These are phyloP conservation scores for Populus simonii DNA, from an alignment of 345 rosid species.

Conservation along the genomic window DNA sequence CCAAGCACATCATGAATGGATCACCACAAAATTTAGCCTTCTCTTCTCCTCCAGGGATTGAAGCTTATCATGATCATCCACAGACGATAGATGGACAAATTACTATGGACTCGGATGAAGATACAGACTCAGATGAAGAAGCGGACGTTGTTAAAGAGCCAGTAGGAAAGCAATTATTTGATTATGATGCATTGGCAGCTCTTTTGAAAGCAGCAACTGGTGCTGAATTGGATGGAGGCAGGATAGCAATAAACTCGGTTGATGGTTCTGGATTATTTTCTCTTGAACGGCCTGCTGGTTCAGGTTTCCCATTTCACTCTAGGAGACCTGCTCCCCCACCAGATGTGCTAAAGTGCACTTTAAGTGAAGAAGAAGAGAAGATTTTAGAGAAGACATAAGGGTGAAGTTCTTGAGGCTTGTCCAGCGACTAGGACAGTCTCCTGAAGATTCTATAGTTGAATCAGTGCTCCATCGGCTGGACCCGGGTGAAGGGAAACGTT, in stretches of 20 bases:
- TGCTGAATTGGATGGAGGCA: conserved; percentile 56
- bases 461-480: conserved; percentile 83
- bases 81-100: conserved; percentile 75
- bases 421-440: conserved; percentile 66
- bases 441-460: conserved; percentile 73
- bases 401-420: conserved; percentile 88
- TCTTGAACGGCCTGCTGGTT: conserved; percentile 86
- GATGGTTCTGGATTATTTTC: conserved; percentile 93
- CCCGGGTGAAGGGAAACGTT: conserved; percentile 72
- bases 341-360: conserved; percentile 41
- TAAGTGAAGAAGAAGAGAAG: conserved; percentile 84
- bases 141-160: conserved; percentile 31
- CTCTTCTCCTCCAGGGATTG: conserved; percentile 7
- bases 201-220: conserved; percentile 88
- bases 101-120: conserved; percentile 55
- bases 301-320: conserved; percentile 16
- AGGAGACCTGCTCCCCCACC: conserved; percentile 62
- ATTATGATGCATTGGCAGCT: conserved; percentile 89
- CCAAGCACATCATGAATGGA: conserved; percentile 11
- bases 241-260: conserved; percentile 62
- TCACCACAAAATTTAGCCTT: conserved; percentile 5
- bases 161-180: conserved; percentile 67
- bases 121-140: conserved; percentile 76
- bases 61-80: conserved; percentile 46
- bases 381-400: conserved; percentile 68